Conservation (phyloP, 2,329 filamentous ascomycete species). For the Pyrenochaeta sp. region DNA sequence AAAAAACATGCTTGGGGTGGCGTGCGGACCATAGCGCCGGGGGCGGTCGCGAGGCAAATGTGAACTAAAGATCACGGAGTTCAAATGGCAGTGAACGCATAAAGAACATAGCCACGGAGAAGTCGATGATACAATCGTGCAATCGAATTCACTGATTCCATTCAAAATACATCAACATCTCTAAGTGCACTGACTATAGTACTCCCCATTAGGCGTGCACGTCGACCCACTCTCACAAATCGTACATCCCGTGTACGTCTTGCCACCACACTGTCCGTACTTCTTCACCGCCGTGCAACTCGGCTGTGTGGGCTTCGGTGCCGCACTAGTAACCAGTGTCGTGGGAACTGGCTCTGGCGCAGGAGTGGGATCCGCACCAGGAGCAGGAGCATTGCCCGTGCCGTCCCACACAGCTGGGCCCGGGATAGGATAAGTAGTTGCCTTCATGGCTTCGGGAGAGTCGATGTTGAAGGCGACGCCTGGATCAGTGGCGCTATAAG, state of each 20-base stretch:
- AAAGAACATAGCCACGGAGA: not conserved
- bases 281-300: conserved; percentile 19
- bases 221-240: conserved; percentile 30
- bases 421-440: conserved; percentile 37
- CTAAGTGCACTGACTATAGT: conserved; percentile 35
- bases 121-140: not conserved
- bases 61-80: not conserved
- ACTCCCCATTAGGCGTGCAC: conserved; percentile 33
- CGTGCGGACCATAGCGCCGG: too few species aligned
- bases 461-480: conserved; percentile 53
- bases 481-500: conserved; percentile 53
- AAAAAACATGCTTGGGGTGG: too few species aligned
- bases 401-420: conserved; percentile 39
- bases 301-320: conserved; percentile 18
- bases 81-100: not conserved
- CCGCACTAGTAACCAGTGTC: conserved; percentile 25
- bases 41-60: too few species aligned
- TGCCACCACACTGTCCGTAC: conserved; percentile 38
- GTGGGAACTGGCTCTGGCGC: conserved; percentile 18
- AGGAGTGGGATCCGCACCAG: conserved; percentile 9
- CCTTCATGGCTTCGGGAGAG: conserved; percentile 31
- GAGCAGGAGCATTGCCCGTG: conserved; percentile 16
- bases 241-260: conserved; percentile 30
- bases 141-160: not conserved
- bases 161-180: not conserved